Percentiles rank a stretch among this genome's conserved stretches.
Evolutionary conservation across 2,329 filamentous ascomycete species (phyloP).

Genomic region (Blumeriella jaapii): DNA sequence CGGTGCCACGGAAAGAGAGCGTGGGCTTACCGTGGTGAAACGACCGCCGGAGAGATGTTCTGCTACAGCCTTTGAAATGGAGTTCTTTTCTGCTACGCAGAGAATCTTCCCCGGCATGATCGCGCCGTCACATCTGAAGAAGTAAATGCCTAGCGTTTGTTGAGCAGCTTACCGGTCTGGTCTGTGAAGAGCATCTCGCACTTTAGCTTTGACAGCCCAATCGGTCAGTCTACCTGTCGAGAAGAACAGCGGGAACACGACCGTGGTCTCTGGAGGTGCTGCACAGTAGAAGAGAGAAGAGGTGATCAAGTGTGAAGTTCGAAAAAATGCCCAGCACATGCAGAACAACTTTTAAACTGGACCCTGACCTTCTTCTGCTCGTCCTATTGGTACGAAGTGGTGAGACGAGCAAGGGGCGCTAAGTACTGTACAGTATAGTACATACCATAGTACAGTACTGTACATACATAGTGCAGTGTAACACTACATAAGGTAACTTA

Average conservation of each 20-base stretch:
- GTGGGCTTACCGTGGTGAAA: slow-evolving; percentile 50
- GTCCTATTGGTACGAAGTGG: too few relatives aligned
- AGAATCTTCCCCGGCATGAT: slow-evolving; percentile 40
- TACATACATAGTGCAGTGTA: too few relatives aligned
- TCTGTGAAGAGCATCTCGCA: too few relatives aligned
- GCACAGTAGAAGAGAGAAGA: background rate
- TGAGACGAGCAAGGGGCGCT: background rate
- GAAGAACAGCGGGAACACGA: background rate
- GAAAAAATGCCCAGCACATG: too few relatives aligned
- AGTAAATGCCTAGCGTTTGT: background rate
- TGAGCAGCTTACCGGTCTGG: background rate
- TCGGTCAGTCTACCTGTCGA: slow-evolving; percentile 1
- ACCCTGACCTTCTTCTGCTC: background rate
- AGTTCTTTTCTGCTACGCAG: slow-evolving; percentile 80
- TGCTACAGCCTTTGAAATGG: slow-evolving; percentile 90
- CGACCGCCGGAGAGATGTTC: slow-evolving; percentile 73
- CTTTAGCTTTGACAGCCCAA: background rate
- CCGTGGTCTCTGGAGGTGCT: background rate
- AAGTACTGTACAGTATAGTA: background rate
- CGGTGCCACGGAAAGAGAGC: background rate
- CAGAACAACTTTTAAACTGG: slow-evolving; percentile 2
- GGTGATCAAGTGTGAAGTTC: too few relatives aligned
- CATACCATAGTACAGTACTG: too few relatives aligned
- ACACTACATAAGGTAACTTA: too few relatives aligned
- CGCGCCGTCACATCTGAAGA: slow-evolving; percentile 4